These are phyloP conservation scores for Collariella sp. DNA, from an alignment of 495 filamentous ascomycete species.

Conservation along the genomic window DNA sequence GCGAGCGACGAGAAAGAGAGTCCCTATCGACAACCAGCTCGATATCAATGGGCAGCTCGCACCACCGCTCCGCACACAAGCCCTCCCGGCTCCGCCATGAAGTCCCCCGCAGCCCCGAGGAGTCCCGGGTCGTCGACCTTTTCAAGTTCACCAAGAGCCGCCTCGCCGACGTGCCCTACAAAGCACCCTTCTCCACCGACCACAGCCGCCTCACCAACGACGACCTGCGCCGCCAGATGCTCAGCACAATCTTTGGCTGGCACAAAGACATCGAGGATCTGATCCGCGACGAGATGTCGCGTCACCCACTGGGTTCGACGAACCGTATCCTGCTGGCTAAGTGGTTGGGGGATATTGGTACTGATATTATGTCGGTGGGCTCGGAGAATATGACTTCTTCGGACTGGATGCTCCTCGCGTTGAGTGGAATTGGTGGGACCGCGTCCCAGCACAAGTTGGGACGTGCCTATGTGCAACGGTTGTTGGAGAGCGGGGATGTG, in stretches of 20 bases:
- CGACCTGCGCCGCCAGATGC: slow-evolving; percentile 82
- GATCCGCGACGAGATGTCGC: slow-evolving; percentile 76
- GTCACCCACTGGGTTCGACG: slow-evolving; percentile 62
- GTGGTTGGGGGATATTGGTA: slow-evolving; percentile 83
- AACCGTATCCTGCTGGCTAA: slow-evolving; percentile 73
- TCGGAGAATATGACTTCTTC: slow-evolving; percentile 77
- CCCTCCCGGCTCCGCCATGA: slow-evolving; percentile 76
- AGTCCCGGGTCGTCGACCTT: slow-evolving; percentile 51
- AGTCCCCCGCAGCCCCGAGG: slow-evolving; percentile 57
- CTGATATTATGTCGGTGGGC: slow-evolving; percentile 69
- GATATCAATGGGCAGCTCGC: slow-evolving; percentile 52
- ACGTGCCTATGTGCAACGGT: slow-evolving; percentile 82
- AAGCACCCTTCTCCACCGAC: slow-evolving; percentile 53
- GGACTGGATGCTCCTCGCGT: slow-evolving; percentile 94
- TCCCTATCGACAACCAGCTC: slow-evolving; percentile 52
- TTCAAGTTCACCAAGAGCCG: slow-evolving; percentile 62
- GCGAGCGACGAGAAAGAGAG: slow-evolving; percentile 41
- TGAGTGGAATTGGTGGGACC: slow-evolving; percentile 76
- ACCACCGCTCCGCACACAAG: slow-evolving; percentile 50
- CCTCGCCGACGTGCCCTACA: slow-evolving; percentile 72
- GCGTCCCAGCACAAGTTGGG: slow-evolving; percentile 83
- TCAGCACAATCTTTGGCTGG: slow-evolving; percentile 93
- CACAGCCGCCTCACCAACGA: slow-evolving; percentile 64
- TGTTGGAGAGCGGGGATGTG: slow-evolving; percentile 82
- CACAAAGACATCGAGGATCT: slow-evolving; percentile 74